These are phyloP conservation scores for Paecilomyces dactylethromorphus DNA, from an alignment of 2,329 filamentous ascomycete species.

Conservation along the genomic window DNA sequence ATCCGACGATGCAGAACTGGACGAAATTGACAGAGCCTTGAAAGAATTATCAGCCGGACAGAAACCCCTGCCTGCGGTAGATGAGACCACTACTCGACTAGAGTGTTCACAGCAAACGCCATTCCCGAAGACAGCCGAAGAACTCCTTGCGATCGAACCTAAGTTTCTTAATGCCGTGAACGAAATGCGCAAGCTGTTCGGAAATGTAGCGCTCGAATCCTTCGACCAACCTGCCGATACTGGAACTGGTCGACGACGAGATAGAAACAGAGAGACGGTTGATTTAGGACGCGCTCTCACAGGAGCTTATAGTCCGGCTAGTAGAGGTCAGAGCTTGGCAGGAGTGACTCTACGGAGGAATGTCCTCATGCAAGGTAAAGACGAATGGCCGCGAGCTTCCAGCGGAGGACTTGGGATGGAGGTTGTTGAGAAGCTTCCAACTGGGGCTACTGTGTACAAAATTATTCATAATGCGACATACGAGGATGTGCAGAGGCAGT, in stretches of 20 bases:
- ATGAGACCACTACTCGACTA: conserved; percentile 19
- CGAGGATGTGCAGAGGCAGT: conserved; percentile 65
- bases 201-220: conserved; percentile 55
- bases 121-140: conserved; percentile 37
- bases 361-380: conserved; percentile 77
- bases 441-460: conserved; percentile 64
- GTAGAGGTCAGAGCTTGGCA: conserved; percentile 58
- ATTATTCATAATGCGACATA: conserved; percentile 72
- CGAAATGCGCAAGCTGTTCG: conserved; percentile 78
- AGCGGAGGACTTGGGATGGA: conserved; percentile 82
- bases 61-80: conserved; percentile 10
- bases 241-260: conserved; percentile 43
- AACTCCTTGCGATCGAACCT: conserved; percentile 57
- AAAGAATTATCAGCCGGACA: conserved; percentile 49
- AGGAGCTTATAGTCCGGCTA: conserved; percentile 47
- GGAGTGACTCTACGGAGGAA: conserved; percentile 70
- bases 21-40: conserved; percentile 62
- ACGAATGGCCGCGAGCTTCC: conserved; percentile 75
- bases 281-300: conserved; percentile 51
- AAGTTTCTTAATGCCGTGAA: conserved; percentile 78
- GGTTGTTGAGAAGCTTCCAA: conserved; percentile 47
- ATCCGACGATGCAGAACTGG: conserved; percentile 34
- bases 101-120: conserved; percentile 27
- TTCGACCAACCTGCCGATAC: conserved; percentile 46
- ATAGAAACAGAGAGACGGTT: conserved; percentile 46